Evolutionary conservation across 352 stramenopile species (phyloP).

Genomic region (Phytophthora palmivora): DNA sequence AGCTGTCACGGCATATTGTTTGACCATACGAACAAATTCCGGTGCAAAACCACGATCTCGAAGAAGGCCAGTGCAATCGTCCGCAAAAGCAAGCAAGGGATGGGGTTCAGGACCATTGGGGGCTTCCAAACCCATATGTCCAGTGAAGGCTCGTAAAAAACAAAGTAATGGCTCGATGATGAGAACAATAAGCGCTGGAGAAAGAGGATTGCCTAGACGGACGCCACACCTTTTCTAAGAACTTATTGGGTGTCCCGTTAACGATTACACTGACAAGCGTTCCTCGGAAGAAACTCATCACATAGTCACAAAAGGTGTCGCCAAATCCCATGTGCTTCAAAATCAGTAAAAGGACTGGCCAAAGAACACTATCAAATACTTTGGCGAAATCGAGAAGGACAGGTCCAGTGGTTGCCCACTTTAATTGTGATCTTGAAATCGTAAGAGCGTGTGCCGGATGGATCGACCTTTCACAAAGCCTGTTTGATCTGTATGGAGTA

Average conservation of each 20-base stretch:
- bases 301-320: too few species aligned
- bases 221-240: slow-evolving; percentile 24
- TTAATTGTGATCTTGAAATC: slow-evolving; percentile 25
- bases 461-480: slow-evolving; percentile 8
- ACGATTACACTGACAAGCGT: slow-evolving; percentile 24
- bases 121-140: not conserved
- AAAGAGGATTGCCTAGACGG: slow-evolving; percentile 26
- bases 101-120: not conserved
- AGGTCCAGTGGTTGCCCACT: slow-evolving; percentile 9
- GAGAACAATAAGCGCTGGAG: slow-evolving; percentile 27
- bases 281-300: slow-evolving; percentile 10
- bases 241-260: slow-evolving; percentile 10
- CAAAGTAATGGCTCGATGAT: slow-evolving; percentile 30
- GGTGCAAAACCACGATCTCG: slow-evolving; percentile 1
- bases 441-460: slow-evolving; percentile 20
- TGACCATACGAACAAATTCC: not conserved
- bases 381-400: slow-evolving; percentile 32
- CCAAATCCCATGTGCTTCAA: slow-evolving; percentile 23
- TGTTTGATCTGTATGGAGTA: slow-evolving; percentile 12
- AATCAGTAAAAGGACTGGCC: slow-evolving; percentile 9
- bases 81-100: slow-evolving; percentile 19
- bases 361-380: slow-evolving; percentile 29
- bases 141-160: slow-evolving; percentile 5
- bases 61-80: slow-evolving; percentile 29
- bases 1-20: too few species aligned